A percentile compares a stretch with the other conserved stretches of the same genome.
phyloP scores from a whole-genome alignment of 805 yeast genomes.

The Ogataea salicorniae region DNA sequence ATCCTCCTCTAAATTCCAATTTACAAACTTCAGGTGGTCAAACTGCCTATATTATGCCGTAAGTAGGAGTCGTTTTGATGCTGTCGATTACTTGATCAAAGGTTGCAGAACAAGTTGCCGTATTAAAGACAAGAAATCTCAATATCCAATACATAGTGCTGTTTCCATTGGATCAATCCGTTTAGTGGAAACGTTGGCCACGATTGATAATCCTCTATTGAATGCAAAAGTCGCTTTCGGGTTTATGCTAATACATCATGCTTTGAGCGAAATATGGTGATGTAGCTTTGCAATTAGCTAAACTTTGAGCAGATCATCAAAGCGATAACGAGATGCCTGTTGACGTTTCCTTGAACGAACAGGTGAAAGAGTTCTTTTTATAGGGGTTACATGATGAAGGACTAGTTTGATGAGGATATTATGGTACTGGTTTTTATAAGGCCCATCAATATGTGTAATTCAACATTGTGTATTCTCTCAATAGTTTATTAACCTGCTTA shows the following conservation, averaged over 20 bases:
- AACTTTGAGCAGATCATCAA: constrained; percentile 61
- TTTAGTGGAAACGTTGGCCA: constrained; percentile 49
- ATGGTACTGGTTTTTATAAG: not conserved
- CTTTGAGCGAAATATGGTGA: constrained; percentile 87
- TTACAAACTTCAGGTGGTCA: constrained; percentile 58
- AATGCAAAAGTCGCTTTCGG: constrained; percentile 67
- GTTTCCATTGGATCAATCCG: constrained; percentile 66
- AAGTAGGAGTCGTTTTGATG: constrained; percentile 54
- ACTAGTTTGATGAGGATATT: constrained; percentile 1
- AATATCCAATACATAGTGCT: constrained; percentile 75
- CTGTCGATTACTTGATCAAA: constrained; percentile 48
- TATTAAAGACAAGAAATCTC: constrained; percentile 60
- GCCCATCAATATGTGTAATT: no score
- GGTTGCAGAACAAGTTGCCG: constrained; percentile 57
- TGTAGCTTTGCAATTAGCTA: constrained; percentile 55
- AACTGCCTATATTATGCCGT: constrained; percentile 76
- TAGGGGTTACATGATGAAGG: constrained; percentile 22
- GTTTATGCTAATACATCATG: constrained; percentile 88
- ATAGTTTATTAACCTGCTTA: no score
- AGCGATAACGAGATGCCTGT: constrained; percentile 51
- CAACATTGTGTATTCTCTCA: no score
- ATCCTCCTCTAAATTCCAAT: constrained; percentile 57
- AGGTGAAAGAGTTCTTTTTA: constrained; percentile 38
- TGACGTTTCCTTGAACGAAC: constrained; percentile 51
- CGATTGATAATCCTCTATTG: constrained; percentile 52